These are phyloP conservation scores for Pseudocercospora fijiensis DNA, from an alignment of 2,329 filamentous ascomycete genomes.

Conservation along the genomic window DNA sequence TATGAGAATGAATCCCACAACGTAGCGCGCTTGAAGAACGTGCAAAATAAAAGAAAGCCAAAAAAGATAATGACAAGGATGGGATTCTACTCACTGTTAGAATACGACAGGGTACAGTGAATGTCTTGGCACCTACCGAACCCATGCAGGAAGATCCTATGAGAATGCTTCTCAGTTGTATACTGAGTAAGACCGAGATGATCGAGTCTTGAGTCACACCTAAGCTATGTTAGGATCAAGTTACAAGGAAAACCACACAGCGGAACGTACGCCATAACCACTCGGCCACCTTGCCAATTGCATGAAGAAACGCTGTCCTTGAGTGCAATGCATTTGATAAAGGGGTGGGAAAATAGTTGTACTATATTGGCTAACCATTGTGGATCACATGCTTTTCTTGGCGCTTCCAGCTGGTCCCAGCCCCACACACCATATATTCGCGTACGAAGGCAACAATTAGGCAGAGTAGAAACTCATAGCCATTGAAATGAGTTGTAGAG, in stretches of 20 bases:
- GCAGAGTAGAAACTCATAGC: background rate
- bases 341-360: background rate
- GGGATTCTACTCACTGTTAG: slow-evolving; percentile 28
- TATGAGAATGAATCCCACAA: no score
- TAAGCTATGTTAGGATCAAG: background rate
- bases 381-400: background rate
- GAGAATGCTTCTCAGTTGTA: slow-evolving; percentile 33
- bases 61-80: slow-evolving; percentile 18
- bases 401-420: background rate
- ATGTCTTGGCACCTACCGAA: slow-evolving; percentile 16
- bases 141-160: slow-evolving; percentile 37
- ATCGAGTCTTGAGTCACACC: slow-evolving; percentile 36
- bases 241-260: background rate
- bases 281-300: slow-evolving; percentile 34
- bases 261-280: slow-evolving; percentile 35
- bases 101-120: background rate
- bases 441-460: no score
- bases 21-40: no score
- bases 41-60: no score
- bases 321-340: background rate
- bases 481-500: background rate
- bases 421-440: background rate
- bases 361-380: background rate
- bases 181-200: slow-evolving; percentile 26
- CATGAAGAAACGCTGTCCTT: background rate